Evolutionary conservation across 495 filamentous ascomycete species (phyloP), one percentile per base, ranked within the genome.

Genomic region (Cercophora newfieldiana): DNA sequence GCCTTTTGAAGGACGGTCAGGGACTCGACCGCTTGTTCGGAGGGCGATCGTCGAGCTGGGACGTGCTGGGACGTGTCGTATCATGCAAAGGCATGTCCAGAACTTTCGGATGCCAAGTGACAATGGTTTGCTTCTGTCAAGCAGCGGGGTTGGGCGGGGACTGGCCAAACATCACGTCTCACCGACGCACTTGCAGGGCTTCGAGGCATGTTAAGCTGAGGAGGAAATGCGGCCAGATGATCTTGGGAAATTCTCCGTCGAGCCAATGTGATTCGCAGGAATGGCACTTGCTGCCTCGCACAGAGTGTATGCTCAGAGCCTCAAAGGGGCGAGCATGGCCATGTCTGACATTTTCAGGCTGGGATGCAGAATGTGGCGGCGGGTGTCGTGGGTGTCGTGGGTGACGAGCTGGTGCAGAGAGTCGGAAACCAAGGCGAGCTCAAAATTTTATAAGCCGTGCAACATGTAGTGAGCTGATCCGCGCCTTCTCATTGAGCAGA

Each of bases 291-390:
- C 49, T 8, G 21, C 21, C 37, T 44, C 37, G 37, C 12, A 44
- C 37, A 44, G 12, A 16, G 18, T 44, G 3, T 8, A 44, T 14
- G 12, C 19, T 48, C 44, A 62, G 59, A 61, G 49, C 58, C 33
- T 48, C 58, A 44, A 47, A 22, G 54, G 28, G 26, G 28, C 24
- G 21, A 16, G 37, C 24, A 25, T 48, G 19, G 33, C 30, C 28
- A 24, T 31, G 47, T 51, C 60, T 31, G 50, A 55, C 25, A 55
- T 29, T 19, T 56, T 56, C 61, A 63, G 61, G 61, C 50, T 44
- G 28, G 54, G 50, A 63, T 63, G 61, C 61, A 63, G 50, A n/a
- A n/a, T n/a, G n/a, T n/a, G n/a, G n/a, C n/a, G 29, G 49, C 29
- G 61, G 48, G 54, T 24, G 37, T 14, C 18, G 37, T 16, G 37